Percentiles rank a stretch among this genome's conserved stretches.
Conservation (phyloP, 2,329 filamentous ascomycete species). For the Exophiala dermatitidis region DNA sequence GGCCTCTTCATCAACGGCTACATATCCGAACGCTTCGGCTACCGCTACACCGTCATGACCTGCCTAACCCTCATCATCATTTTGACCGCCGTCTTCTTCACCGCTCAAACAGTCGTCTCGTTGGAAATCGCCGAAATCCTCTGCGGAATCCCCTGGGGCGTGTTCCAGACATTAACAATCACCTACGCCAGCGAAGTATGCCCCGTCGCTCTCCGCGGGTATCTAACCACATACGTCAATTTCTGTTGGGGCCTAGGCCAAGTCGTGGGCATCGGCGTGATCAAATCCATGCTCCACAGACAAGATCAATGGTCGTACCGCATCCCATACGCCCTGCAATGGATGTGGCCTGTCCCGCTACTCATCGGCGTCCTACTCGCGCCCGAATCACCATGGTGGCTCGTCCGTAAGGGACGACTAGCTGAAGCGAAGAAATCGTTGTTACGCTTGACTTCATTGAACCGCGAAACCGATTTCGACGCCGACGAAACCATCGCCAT, state of each 20-base stretch:
- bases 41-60: slow-evolving; percentile 45
- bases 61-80: slow-evolving; percentile 42
- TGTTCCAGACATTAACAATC: slow-evolving; percentile 45
- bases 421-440: slow-evolving; percentile 43
- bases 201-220: slow-evolving; percentile 40
- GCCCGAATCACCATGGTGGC: slow-evolving; percentile 48
- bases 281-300: slow-evolving; percentile 42
- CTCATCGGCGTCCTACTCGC: slow-evolving; percentile 43
- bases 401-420: slow-evolving; percentile 41
- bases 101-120: slow-evolving; percentile 41
- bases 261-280: slow-evolving; percentile 46
- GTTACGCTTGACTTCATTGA: slow-evolving; percentile 40
- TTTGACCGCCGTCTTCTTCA: slow-evolving; percentile 48
- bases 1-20: slow-evolving; percentile 47
- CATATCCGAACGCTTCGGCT: slow-evolving; percentile 47
- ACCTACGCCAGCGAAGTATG: slow-evolving; percentile 45
- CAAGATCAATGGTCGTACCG: slow-evolving; percentile 46
- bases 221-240: slow-evolving; percentile 41
- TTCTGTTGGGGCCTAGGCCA: slow-evolving; percentile 40
- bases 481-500: slow-evolving; percentile 79
- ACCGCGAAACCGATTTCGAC: slow-evolving; percentile 61
- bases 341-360: slow-evolving; percentile 49
- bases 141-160: slow-evolving; percentile 46
- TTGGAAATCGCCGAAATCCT: slow-evolving; percentile 47
- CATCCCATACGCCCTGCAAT: slow-evolving; percentile 46